phyloP scores from a whole-genome alignment of 2,329 filamentous ascomycete species.

The Didymella keratinophila region DNA sequence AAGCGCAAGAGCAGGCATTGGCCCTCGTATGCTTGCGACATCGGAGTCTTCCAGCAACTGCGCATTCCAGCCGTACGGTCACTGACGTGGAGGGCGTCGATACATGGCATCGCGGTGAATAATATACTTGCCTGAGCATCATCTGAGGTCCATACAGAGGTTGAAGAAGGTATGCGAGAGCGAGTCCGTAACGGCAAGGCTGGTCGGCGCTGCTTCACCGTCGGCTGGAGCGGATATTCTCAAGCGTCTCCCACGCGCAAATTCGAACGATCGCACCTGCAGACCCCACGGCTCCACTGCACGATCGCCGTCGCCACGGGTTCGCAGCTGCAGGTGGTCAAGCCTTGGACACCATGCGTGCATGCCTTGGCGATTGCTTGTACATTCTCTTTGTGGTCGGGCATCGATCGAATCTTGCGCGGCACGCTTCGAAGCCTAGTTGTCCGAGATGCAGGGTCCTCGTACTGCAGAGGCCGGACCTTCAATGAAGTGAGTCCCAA shows the following conservation, averaged over 20 bases:
- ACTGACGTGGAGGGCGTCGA: background rate
- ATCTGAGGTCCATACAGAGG: background rate
- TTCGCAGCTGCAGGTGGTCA: slow-evolving; percentile 10
- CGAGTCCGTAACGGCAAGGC: background rate
- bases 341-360: background rate
- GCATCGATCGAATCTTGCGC: background rate
- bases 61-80: background rate
- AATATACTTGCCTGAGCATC: background rate
- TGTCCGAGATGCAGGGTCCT: background rate
- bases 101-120: background rate
- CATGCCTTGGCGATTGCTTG: slow-evolving; percentile 8
- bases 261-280: slow-evolving; percentile 5
- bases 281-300: slow-evolving; percentile 15
- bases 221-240: slow-evolving; percentile 1
- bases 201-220: slow-evolving; percentile 1
- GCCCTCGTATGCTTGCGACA: background rate
- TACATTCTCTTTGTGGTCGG: background rate
- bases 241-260: slow-evolving; percentile 2
- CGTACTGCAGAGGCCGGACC: no score
- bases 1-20: background rate
- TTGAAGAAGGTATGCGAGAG: background rate
- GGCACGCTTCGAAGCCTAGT: background rate
- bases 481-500: background rate
- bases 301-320: slow-evolving; percentile 18
- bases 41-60: background rate